Base-by-base conservation (phyloP, 2,329 filamentous ascomycete genomes). In the Blastomyces parvus region DNA sequence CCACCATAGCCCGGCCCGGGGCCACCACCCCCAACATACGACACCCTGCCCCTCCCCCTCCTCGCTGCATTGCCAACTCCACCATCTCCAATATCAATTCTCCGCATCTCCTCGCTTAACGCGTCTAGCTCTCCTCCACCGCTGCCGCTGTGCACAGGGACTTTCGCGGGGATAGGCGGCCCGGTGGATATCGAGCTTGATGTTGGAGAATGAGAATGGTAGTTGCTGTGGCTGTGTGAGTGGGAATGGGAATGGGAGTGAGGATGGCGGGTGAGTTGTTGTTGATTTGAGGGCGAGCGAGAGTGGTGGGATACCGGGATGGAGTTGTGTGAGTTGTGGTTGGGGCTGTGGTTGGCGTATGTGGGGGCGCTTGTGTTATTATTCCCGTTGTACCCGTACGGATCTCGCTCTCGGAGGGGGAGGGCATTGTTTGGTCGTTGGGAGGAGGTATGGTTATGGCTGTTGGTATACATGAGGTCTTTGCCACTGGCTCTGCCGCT, bases 61-160 rank as follows among this genome's bases (percentile, higher is more conserved):
- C 38, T 48, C 27, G 30, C 44, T 3, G 9, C 30, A 19, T 27
- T 36, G 8, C 59, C 53, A 17, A 8, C 48, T 11, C 22, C 17
- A 22, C 58, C 58, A 19, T 50, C 40, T 11, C 79, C 80, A 63
- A 82, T 80, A 64, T 82, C 79, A 65, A 82, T 81, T 7, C 74
- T 75, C 64, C 76, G 81, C 67, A 87, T 75, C 71, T 87, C 85
- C 42, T 83, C 75, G 60, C 82, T 84, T 58, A 87, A 72, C 6
- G 83, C 82, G 64, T 78, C 79, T 75, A 75, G 64, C 19, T 65
- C 64, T 52, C 66, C 65, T 48, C 50, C 55, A 13, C 53, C 67
- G 70, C 66, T 65, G 70, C 70, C 67, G 68, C 73, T 36, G 11
- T 69, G 70, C 9, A 79, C 72, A 1, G 78, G 77, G 1, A 79